Conservation (phyloP, 306 rosid genomes). For the Glycine tomentella region DNA sequence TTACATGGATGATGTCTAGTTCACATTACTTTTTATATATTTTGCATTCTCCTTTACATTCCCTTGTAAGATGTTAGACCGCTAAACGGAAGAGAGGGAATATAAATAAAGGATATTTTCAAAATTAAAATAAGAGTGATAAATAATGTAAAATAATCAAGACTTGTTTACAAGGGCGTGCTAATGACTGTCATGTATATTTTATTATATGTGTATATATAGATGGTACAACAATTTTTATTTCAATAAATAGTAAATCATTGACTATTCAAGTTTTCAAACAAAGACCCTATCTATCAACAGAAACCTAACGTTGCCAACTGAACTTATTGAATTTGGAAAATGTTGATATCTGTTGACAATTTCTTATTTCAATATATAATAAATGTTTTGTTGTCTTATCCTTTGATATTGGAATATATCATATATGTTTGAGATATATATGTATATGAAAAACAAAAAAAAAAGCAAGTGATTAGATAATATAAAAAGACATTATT, state of each 20-base stretch:
- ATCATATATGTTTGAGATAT: no score
- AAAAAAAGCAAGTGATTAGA: no score
- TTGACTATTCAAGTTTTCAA: slow-evolving; percentile 33
- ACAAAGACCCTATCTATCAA: not conserved
- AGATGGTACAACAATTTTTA: not conserved
- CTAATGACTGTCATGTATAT: not conserved
- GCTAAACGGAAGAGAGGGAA: not conserved
- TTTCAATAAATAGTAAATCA: not conserved
- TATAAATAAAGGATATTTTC: not conserved
- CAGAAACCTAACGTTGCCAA: not conserved
- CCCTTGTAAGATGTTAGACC: no score
- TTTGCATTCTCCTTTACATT: not conserved
- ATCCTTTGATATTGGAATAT: not conserved
- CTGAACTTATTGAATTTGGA: slow-evolving; percentile 23
- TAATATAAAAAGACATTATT: no score
- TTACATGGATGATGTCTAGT: not conserved
- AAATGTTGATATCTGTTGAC: not conserved
- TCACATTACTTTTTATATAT: not conserved
- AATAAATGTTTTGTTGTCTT: not conserved
- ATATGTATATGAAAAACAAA: no score
- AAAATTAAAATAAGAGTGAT: not conserved
- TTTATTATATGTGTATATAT: not conserved
- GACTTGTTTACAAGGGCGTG: not conserved
- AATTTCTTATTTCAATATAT: not conserved
- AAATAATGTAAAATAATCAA: not conserved